Percentiles rank a stretch among this genome's conserved stretches.
Conservation (phyloP, 2,329 filamentous ascomycete genomes). For the Aspergillus pseudoterreus region DNA sequence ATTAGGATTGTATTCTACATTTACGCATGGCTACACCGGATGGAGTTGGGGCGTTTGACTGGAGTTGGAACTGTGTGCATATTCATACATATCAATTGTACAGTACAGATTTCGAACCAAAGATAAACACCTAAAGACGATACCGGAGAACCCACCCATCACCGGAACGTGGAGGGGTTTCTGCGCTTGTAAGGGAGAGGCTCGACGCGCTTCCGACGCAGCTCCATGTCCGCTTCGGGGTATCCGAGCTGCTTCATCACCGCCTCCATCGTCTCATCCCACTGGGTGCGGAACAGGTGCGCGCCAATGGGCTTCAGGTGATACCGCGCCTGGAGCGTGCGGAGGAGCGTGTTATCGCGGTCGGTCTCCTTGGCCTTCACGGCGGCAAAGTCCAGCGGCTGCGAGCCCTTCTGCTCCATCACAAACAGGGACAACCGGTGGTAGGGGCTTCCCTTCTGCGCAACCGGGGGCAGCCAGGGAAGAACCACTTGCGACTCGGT, state of each 20-base stretch:
- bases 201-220: conserved; percentile 74
- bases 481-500: conserved; percentile 63
- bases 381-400: conserved; percentile 55
- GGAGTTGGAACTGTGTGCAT: conserved; percentile 28
- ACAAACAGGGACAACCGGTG: conserved; percentile 83
- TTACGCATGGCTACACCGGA: conserved; percentile 1
- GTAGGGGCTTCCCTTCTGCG: conserved; percentile 86
- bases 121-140: conserved; percentile 12
- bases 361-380: conserved; percentile 50
- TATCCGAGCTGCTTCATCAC: conserved; percentile 81
- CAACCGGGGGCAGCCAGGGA: conserved; percentile 81
- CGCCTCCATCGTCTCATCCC: conserved; percentile 81
- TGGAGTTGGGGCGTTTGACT: conserved; percentile 25
- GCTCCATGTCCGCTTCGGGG: conserved; percentile 75
- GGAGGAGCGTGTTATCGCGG: conserved; percentile 70
- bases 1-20: not conserved
- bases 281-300: conserved; percentile 80
- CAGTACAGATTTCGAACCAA: conserved; percentile 35
- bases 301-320: conserved; percentile 71
- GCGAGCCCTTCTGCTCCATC: conserved; percentile 68
- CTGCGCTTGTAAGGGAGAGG: conserved; percentile 62
- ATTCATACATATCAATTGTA: conserved; percentile 43
- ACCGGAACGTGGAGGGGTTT: conserved; percentile 46
- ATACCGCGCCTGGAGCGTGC: conserved; percentile 69
- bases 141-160: conserved; percentile 9